Conservation (phyloP, 805 yeast species). For the Candida parachauliodes region DNA sequence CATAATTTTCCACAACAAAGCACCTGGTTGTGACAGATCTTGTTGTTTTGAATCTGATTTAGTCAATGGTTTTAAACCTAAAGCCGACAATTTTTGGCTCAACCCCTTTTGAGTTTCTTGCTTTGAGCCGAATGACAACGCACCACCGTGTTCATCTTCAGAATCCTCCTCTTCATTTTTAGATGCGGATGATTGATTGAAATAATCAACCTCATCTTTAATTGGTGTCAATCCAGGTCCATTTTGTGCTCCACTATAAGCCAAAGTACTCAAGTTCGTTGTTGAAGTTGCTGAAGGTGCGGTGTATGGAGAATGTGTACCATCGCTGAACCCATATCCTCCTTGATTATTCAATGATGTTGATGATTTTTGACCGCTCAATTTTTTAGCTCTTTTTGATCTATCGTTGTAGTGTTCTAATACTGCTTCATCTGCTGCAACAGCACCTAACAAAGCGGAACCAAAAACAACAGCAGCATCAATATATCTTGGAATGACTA, state of each 20-base stretch:
- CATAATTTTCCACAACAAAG: conserved; percentile 85
- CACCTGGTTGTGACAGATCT: conserved; percentile 41
- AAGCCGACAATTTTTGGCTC: conserved; percentile 38
- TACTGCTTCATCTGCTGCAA: conserved; percentile 71
- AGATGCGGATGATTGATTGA: conserved; percentile 26
- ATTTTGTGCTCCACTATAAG: conserved; percentile 30
- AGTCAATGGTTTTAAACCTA: conserved; percentile 40
- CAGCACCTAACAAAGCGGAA: conserved; percentile 91
- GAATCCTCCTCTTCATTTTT: conserved; percentile 23
- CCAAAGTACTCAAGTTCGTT: conserved; percentile 53
- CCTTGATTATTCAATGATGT: conserved; percentile 19
- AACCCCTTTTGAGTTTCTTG: conserved; percentile 51
- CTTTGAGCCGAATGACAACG: conserved; percentile 59
- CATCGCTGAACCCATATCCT: conserved; percentile 9
- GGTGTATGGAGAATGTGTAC: conserved; percentile 58
- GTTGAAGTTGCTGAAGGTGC: conserved; percentile 76
- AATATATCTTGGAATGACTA: conserved; percentile 88
- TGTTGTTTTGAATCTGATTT: conserved; percentile 13
- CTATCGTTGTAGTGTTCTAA: conserved; percentile 28
- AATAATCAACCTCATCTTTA: conserved; percentile 38
- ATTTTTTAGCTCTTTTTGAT: conserved; percentile 32
- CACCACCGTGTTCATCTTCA: conserved; percentile 42
- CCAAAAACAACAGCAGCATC: conserved; percentile 98
- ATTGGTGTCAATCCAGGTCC: conserved; percentile 37
- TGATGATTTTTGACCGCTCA: conserved; percentile 28